These are phyloP conservation scores for Botrytis tulipae DNA, from an alignment of 2,329 filamentous ascomycete species.

Conservation along the genomic window DNA sequence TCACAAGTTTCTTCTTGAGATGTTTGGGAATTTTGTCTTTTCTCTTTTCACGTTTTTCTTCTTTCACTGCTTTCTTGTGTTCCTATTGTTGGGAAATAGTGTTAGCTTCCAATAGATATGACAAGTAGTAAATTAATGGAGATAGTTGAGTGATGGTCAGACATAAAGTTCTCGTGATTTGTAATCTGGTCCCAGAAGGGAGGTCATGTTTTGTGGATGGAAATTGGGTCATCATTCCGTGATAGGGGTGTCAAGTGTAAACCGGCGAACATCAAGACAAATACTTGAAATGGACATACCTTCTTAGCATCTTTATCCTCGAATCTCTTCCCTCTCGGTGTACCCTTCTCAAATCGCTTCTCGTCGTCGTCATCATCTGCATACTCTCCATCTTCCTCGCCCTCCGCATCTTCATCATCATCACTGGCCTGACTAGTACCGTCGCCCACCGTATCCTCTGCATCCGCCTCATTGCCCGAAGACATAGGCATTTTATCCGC, in stretches of 20 bases:
- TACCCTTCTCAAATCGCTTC: conserved; percentile 60
- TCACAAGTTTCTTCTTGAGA: conserved; percentile 84
- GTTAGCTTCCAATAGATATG: background rate
- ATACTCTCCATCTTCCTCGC: conserved; percentile 38
- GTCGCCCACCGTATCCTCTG: conserved; percentile 42
- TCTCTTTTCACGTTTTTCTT: conserved; percentile 89
- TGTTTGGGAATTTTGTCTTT: conserved; percentile 97
- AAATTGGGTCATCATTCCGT: conserved; percentile 17
- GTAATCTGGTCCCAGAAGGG: conserved; percentile 17
- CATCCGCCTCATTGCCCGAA: conserved; percentile 42
- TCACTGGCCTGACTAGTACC: conserved; percentile 42
- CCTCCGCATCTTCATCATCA: conserved; percentile 42
- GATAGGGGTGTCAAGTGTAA: conserved; percentile 31
- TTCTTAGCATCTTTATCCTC: conserved; percentile 90
- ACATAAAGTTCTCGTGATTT: conserved; percentile 17
- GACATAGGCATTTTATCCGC: conserved; percentile 60
- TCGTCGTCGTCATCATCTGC: conserved; percentile 48
- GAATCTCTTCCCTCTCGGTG: conserved; percentile 77
- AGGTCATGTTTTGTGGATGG: conserved; percentile 19
- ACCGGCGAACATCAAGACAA: background rate
- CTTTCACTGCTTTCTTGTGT: conserved; percentile 90
- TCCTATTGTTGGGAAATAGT: conserved; percentile 40
- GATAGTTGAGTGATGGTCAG: conserved; percentile 4
- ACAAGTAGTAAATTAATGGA: background rate
- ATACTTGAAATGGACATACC: conserved; percentile 41